These are phyloP conservation scores for Cucurbitaria berberidis DNA, from an alignment of 2,329 filamentous ascomycete species.

Conservation along the genomic window DNA sequence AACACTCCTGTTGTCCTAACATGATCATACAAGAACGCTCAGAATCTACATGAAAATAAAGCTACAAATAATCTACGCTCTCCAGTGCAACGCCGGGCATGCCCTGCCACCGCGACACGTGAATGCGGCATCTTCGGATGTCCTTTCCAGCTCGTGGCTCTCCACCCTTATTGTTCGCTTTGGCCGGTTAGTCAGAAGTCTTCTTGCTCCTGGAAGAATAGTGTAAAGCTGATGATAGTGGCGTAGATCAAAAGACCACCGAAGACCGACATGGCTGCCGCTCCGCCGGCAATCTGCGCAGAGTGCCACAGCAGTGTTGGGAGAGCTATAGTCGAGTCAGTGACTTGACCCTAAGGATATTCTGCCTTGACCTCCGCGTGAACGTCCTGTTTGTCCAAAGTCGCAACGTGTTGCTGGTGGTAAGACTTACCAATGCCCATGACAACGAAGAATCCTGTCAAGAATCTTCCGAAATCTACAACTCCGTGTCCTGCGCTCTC, in stretches of 20 bases:
- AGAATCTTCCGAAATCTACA: slow-evolving; percentile 92
- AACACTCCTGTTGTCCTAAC: neutral
- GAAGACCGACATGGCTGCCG: slow-evolving; percentile 93
- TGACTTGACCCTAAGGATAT: neutral
- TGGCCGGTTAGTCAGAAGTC: slow-evolving; percentile 71
- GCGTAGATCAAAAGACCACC: slow-evolving; percentile 95
- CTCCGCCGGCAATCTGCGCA: slow-evolving; percentile 77
- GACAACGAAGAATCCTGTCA: slow-evolving; percentile 92
- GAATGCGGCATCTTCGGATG: neutral
- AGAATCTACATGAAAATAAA: slow-evolving; percentile 20
- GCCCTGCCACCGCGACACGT: neutral
- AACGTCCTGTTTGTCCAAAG: neutral
- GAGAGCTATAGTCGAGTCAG: slow-evolving; percentile 66
- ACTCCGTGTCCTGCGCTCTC: slow-evolving; percentile 80
- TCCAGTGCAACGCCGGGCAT: neutral
- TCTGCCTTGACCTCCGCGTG: neutral
- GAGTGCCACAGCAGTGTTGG: slow-evolving; percentile 88
- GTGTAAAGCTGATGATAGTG: slow-evolving; percentile 95
- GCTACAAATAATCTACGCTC: neutral
- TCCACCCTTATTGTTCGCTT: slow-evolving; percentile 21
- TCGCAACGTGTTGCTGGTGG: neutral
- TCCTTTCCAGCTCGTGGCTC: neutral
- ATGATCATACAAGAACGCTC: slow-evolving; percentile 38
- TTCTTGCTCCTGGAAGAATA: slow-evolving; percentile 98
- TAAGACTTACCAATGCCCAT: slow-evolving; percentile 88